These are phyloP conservation scores for Cryomyces minteri DNA, from an alignment of 495 filamentous ascomycete species.

Conservation along the genomic window DNA sequence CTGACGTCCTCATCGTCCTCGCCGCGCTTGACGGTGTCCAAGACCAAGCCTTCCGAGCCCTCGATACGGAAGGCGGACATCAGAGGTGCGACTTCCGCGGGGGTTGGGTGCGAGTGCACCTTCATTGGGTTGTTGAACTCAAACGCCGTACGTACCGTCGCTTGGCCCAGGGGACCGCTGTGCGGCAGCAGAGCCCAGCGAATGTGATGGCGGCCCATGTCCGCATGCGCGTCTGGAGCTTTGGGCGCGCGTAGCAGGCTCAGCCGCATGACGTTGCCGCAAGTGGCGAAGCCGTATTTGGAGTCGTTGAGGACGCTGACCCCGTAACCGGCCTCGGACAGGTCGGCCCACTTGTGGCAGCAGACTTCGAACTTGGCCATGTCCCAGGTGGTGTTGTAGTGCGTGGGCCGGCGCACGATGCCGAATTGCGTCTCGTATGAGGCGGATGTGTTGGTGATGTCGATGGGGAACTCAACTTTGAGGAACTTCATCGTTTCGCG, in stretches of 20 bases:
- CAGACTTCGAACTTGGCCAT: conserved; percentile 99
- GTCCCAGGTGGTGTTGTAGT: conserved; percentile 95
- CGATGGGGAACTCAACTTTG: conserved; percentile 96
- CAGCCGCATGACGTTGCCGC: conserved; percentile 81
- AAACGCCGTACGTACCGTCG: conserved; percentile 64
- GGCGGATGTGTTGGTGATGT: conserved; percentile 78
- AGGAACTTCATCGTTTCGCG: conserved; percentile 91
- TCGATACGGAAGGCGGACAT: conserved; percentile 17
- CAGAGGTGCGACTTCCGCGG: conserved; percentile 14
- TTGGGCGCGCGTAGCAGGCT: conserved; percentile 85
- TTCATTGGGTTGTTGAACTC: conserved; percentile 76
- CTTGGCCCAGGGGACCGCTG: conserved; percentile 42
- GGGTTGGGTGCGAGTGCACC: conserved; percentile 6
- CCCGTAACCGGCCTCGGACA: conserved; percentile 82
- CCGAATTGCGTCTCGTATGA: conserved; percentile 95
- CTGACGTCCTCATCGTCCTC: conserved; percentile 90
- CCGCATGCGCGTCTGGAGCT: conserved; percentile 85
- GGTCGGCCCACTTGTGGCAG: conserved; percentile 93
- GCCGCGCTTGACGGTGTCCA: conserved; percentile 78
- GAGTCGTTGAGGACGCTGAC: conserved; percentile 89
- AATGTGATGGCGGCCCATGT: conserved; percentile 84
- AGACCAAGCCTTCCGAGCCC: conserved; percentile 36
- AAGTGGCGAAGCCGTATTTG: conserved; percentile 92
- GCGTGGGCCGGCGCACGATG: conserved; percentile 70
- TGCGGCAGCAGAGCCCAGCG: conserved; percentile 90